A percentile compares a stretch with the other conserved stretches of the same genome.
phyloP scores from a whole-genome alignment of 2,329 filamentous ascomycete genomes.

The Colletotrichum tamarilloi region DNA sequence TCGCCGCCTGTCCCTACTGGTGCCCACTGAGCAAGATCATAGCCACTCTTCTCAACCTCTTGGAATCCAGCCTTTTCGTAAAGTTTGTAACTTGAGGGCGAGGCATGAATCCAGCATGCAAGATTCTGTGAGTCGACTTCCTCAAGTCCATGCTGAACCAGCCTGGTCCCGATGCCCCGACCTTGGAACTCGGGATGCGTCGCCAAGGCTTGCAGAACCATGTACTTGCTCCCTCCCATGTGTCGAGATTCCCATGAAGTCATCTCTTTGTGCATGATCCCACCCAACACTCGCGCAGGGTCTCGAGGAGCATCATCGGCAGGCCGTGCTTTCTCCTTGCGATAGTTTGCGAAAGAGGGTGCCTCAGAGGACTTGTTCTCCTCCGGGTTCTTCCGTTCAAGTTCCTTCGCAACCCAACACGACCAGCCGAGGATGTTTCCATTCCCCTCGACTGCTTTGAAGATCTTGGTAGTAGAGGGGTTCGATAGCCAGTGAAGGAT shows the following conservation, averaged over 20 bases:
- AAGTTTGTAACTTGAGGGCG: background rate
- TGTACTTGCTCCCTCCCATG: background rate
- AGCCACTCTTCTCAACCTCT: constrained; percentile 19
- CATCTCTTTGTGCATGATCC: constrained; percentile 18
- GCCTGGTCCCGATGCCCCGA: background rate
- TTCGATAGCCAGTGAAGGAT: constrained; percentile 4
- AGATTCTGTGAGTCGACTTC: background rate
- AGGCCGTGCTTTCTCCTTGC: background rate
- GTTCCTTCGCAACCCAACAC: constrained; percentile 10
- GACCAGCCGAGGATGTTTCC: constrained; percentile 11
- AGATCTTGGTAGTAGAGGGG: background rate
- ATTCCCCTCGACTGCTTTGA: background rate
- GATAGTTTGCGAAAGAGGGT: no score
- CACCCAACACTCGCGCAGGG: constrained; percentile 4
- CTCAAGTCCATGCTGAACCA: background rate
- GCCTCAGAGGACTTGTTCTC: background rate
- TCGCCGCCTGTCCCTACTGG: background rate
- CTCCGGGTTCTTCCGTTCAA: background rate
- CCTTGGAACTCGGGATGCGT: constrained; percentile 9
- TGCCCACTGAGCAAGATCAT: constrained; percentile 14
- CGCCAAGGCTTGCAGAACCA: constrained; percentile 14
- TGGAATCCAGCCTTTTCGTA: constrained; percentile 13
- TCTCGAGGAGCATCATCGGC: background rate
- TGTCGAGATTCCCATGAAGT: background rate
- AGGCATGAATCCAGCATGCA: constrained; percentile 20